Conservation (phyloP, 176 grass and related monocot genomes). For the Guadua angustifolia region DNA sequence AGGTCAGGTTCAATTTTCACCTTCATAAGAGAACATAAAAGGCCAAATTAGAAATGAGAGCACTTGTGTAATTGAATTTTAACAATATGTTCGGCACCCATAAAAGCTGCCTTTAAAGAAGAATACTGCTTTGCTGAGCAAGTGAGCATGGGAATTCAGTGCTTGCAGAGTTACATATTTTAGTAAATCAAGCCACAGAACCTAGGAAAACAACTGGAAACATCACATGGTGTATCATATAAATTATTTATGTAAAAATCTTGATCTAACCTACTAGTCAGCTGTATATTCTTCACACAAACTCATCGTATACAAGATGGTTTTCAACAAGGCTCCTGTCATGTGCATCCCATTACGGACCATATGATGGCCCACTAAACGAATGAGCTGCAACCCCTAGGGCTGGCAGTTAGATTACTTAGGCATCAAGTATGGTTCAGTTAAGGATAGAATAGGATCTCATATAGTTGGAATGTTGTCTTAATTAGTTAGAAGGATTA, state of each 20-base stretch:
- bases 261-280: conserved; percentile 7
- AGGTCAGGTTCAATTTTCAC: conserved; percentile 52
- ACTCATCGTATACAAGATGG: background rate
- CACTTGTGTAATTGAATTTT: conserved; percentile 13
- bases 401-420: too few relatives aligned
- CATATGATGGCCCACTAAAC: too few relatives aligned
- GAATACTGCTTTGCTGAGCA: background rate
- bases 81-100: conserved; percentile 21
- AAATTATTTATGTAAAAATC: conserved; percentile 4
- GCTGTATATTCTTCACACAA: conserved; percentile 1
- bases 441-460: too few relatives aligned
- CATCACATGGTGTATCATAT: background rate
- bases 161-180: conserved; percentile 8
- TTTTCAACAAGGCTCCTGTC: background rate
- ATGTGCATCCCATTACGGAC: too few relatives aligned
- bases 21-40: conserved; percentile 36
- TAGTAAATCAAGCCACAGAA: background rate
- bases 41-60: conserved; percentile 20
- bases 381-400: too few relatives aligned
- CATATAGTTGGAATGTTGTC: too few relatives aligned
- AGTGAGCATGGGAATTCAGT: conserved; percentile 9
- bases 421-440: too few relatives aligned
- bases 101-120: background rate
- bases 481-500: too few relatives aligned
- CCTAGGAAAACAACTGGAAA: background rate